These are phyloP conservation scores for Aschersonia sp. DNA, from an alignment of 2,329 filamentous ascomycete genomes.

Conservation along the genomic window DNA sequence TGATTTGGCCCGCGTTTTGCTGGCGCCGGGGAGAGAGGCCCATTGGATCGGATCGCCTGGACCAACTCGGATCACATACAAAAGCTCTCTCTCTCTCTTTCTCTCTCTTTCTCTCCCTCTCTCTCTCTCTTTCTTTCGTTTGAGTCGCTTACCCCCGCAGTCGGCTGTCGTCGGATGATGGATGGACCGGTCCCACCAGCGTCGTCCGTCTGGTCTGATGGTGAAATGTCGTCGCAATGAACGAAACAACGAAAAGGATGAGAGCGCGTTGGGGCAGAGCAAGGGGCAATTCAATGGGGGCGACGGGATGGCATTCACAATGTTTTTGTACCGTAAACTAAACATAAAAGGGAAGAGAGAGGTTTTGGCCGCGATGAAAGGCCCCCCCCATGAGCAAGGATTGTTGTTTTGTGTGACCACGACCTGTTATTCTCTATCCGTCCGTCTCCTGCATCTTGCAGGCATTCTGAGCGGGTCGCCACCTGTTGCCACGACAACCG, in stretches of 20 bases:
- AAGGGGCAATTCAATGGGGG: not conserved
- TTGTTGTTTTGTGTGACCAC: not conserved
- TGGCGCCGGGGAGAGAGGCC: conserved; percentile 32
- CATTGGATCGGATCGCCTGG: conserved; percentile 19
- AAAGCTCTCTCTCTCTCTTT: too few species aligned
- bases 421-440: not conserved
- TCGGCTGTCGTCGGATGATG: too few species aligned
- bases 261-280: not conserved
- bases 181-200: too few species aligned
- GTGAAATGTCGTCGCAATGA: too few species aligned
- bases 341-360: conserved; percentile 4
- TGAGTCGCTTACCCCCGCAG: too few species aligned
- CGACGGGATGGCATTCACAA: conserved; percentile 6
- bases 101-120: too few species aligned
- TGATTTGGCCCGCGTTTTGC: conserved; percentile 68
- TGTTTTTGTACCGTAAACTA: conserved; percentile 15
- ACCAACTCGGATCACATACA: too few species aligned
- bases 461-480: not conserved
- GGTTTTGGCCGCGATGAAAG: not conserved
- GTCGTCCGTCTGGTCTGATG: too few species aligned
- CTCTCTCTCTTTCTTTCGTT: too few species aligned
- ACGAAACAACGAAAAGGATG: conserved; percentile 5
- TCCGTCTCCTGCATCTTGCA: not conserved
- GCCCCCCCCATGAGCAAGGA: too few species aligned
- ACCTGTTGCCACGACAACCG: too few species aligned